phyloP scores from a whole-genome alignment of 805 yeast genomes.

The Priceomyces fermenticarens region DNA sequence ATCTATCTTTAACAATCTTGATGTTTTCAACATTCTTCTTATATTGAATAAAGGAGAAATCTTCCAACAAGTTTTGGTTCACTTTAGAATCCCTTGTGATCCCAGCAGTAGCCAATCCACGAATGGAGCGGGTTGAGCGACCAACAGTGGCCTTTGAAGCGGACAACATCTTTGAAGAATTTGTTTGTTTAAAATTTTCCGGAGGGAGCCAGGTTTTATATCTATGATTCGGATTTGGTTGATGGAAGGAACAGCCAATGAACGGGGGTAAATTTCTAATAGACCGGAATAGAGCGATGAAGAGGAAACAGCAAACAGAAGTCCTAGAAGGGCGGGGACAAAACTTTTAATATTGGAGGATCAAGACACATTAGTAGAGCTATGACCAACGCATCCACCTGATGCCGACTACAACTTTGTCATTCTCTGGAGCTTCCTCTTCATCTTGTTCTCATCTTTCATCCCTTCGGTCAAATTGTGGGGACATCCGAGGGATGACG shows the following conservation, averaged over 20 bases:
- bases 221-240: slow-evolving; percentile 1
- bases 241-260: not conserved
- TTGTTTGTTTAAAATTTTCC: not conserved
- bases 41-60: slow-evolving; percentile 84
- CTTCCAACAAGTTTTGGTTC: slow-evolving; percentile 75
- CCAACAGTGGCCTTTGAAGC: slow-evolving; percentile 27
- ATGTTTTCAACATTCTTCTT: slow-evolving; percentile 87
- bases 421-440: too few species aligned
- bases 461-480: slow-evolving; percentile 1
- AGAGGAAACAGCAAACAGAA: too few species aligned
- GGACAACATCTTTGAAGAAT: slow-evolving; percentile 33
- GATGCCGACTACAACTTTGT: too few species aligned
- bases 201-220: not conserved
- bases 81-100: slow-evolving; percentile 70
- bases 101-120: slow-evolving; percentile 53
- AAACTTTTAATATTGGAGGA: too few species aligned
- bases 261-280: slow-evolving; percentile 3
- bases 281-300: slow-evolving; percentile 2
- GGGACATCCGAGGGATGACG: slow-evolving; percentile 3
- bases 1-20: slow-evolving; percentile 75
- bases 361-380: too few species aligned
- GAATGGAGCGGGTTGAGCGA: slow-evolving; percentile 31
- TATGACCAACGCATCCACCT: too few species aligned
- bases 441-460: not conserved
- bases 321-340: too few species aligned